phyloP scores from a whole-genome alignment of 2,329 filamentous ascomycete genomes.

The Elsinoe necatrix region DNA sequence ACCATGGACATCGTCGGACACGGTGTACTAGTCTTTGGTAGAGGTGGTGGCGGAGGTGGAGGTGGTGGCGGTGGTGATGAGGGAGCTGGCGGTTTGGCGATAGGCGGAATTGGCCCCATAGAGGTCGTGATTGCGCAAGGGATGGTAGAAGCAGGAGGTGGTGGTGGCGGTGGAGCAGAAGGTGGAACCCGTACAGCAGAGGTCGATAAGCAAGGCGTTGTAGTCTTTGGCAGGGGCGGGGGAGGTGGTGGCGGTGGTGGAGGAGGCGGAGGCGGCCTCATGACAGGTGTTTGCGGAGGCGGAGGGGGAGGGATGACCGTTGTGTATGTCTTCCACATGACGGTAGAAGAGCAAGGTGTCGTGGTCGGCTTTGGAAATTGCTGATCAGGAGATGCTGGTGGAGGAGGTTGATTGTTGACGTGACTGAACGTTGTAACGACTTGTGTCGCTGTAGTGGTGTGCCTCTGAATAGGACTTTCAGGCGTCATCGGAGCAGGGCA shows the following conservation, averaged over 20 bases:
- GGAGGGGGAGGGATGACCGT: conserved; percentile 6
- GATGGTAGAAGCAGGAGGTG: background rate
- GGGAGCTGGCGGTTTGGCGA: background rate
- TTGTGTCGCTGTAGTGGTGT: conserved; percentile 1
- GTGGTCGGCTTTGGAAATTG: background rate
- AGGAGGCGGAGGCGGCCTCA: background rate
- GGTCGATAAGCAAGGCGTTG: background rate
- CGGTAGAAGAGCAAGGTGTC: background rate
- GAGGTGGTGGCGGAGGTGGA: background rate
- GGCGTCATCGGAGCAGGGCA: background rate
- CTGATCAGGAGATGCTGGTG: conserved; percentile 1
- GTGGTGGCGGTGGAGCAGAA: background rate
- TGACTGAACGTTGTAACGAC: conserved; percentile 7
- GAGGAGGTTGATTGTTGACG: background rate
- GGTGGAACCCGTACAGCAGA: background rate
- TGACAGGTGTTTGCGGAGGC: background rate
- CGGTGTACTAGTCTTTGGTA: background rate
- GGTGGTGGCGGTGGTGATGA: background rate
- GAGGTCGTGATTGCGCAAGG: background rate
- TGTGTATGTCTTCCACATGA: conserved; percentile 1
- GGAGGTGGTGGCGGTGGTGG: conserved; percentile 2
- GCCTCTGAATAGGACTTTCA: conserved; percentile 7
- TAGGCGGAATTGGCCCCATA: background rate
- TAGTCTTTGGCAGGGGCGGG: background rate
- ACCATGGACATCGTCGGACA: background rate